Percentiles rank a stretch among this genome's conserved stretches.
Conservation (phyloP, 306 rosid species). For the Citrullus colocynthis region DNA sequence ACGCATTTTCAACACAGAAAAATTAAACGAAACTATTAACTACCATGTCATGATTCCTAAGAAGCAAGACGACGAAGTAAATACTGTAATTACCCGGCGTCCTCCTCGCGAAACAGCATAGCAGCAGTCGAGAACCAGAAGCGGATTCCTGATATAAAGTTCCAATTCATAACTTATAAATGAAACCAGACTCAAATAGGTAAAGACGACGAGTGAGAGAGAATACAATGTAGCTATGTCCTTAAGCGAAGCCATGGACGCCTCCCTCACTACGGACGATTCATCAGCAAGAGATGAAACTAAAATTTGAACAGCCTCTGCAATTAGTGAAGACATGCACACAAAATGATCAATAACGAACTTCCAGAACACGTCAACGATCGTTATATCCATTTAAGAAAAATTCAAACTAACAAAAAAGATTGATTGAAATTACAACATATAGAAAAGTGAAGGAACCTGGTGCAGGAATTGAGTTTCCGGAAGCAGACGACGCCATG, state of each 20-base stretch:
- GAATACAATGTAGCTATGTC: conserved; percentile 61
- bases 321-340: not conserved
- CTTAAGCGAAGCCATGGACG: conserved; percentile 75
- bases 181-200: not conserved
- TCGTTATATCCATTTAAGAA: no score
- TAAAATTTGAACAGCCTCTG: conserved; percentile 88
- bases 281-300: conserved; percentile 75
- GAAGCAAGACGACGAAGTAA: not conserved
- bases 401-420: not conserved
- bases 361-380: conserved; percentile 8
- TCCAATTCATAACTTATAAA: not conserved
- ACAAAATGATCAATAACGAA: not conserved
- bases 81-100: conserved; percentile 43
- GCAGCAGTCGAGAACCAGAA: conserved; percentile 80
- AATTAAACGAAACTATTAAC: not conserved
- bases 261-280: conserved; percentile 56
- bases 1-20: not conserved
- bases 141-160: conserved; percentile 45
- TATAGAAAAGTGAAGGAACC: conserved; percentile 23
- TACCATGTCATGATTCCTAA: not conserved
- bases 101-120: conserved; percentile 78
- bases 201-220: conserved; percentile 5
- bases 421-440: not conserved
- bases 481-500: conserved; percentile 61
- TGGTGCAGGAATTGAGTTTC: conserved; percentile 49